Conservation (phyloP, 163 green algal genomes). For the Trebouxia gelatinosa region DNA sequence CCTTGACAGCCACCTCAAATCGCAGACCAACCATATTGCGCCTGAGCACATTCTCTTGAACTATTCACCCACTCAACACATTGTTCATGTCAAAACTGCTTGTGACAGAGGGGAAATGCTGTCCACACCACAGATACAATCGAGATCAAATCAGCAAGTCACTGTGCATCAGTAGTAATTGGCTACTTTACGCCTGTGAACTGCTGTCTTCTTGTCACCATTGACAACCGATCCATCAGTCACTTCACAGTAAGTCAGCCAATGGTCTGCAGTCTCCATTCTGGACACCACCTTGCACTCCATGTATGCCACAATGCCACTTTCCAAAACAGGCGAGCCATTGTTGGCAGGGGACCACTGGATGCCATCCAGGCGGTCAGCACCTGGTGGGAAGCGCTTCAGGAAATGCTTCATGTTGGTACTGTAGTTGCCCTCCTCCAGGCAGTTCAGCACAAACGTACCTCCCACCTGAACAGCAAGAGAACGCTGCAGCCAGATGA, state of each 20-base stretch:
- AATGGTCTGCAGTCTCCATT: slow-evolving; percentile 96
- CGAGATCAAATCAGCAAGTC: too few relatives aligned
- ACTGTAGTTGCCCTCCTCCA: slow-evolving; percentile 77
- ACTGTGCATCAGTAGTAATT: slow-evolving; percentile 91
- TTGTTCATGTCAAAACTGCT: too few relatives aligned
- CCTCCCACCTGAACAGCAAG: slow-evolving; percentile 80
- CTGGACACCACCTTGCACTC: slow-evolving; percentile 85
- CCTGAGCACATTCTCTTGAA: too few relatives aligned
- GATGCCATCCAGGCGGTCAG: slow-evolving; percentile 91
- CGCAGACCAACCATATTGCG: too few relatives aligned
- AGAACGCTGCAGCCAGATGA: background rate
- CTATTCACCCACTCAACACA: too few relatives aligned
- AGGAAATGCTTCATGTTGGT: slow-evolving; percentile 72
- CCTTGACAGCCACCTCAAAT: too few relatives aligned
- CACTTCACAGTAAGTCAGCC: slow-evolving; percentile 84
- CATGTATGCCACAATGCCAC: slow-evolving; percentile 77
- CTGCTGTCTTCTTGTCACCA: slow-evolving; percentile 76
- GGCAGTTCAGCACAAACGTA: slow-evolving; percentile 93
- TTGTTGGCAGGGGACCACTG: slow-evolving; percentile 62
- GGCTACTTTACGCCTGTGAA: slow-evolving; percentile 90
- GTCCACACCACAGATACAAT: too few relatives aligned
- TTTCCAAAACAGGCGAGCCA: slow-evolving; percentile 62
- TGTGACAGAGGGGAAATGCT: too few relatives aligned
- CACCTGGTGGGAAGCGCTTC: slow-evolving; percentile 88
- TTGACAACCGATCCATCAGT: slow-evolving; percentile 77